Percentiles rank a stretch among this genome's conserved stretches.
Evolutionary conservation across 2,329 filamentous ascomycete species (phyloP).

Genomic region (Fusarium dimerum): DNA sequence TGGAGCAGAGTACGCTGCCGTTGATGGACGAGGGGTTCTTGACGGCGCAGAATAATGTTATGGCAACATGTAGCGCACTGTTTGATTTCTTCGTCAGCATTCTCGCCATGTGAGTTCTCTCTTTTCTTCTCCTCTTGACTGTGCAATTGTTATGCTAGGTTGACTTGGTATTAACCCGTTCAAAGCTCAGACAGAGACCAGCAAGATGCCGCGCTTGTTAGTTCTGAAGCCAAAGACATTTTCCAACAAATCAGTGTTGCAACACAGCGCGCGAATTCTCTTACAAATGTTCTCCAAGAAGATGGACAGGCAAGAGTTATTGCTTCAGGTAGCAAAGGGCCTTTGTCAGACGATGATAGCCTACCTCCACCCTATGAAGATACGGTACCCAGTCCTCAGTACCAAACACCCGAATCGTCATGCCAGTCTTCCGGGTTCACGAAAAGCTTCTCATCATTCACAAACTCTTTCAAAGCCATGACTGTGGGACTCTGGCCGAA

Average conservation of each 20-base stretch:
- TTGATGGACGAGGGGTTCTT: constrained; percentile 30
- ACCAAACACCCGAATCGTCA: constrained; percentile 1
- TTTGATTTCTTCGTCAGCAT: constrained; percentile 26
- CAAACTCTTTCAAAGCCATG: constrained; percentile 38
- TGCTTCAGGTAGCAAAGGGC: constrained; percentile 18
- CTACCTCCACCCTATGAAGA: constrained; percentile 30
- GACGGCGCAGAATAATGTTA: constrained; percentile 22
- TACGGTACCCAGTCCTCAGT: constrained; percentile 9
- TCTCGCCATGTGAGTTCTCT: constrained; percentile 25
- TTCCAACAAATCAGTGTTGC: constrained; percentile 22
- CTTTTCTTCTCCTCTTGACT: not conserved
- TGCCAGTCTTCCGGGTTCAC: constrained; percentile 16
- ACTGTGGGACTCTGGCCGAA: constrained; percentile 34
- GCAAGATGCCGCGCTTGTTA: constrained; percentile 28
- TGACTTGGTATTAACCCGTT: not conserved
- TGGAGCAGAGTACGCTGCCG: constrained; percentile 27
- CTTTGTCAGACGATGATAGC: constrained; percentile 3
- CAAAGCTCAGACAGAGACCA: constrained; percentile 17
- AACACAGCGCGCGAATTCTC: constrained; percentile 13
- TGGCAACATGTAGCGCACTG: constrained; percentile 27
- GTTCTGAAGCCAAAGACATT: constrained; percentile 14
- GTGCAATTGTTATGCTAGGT: not conserved
- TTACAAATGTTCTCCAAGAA: constrained; percentile 18
- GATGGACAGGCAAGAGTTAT: not conserved
- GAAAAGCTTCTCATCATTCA: constrained; percentile 31